phyloP scores from a whole-genome alignment of 352 stramenopile species.

The Phytopythium mirpurense region DNA sequence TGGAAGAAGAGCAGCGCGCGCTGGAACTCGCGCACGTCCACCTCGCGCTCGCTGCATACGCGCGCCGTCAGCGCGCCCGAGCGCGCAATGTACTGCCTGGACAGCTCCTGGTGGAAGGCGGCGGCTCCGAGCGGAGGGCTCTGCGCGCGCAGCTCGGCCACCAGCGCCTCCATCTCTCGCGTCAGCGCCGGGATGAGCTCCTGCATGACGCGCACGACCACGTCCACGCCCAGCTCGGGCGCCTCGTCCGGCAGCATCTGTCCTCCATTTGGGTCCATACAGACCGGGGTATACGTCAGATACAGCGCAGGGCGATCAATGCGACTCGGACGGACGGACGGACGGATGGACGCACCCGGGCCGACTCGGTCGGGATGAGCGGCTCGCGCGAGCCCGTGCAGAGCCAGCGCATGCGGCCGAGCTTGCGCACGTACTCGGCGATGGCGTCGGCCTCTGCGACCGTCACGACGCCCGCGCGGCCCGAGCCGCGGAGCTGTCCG shows the following conservation, averaged over 20 bases:
- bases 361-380: constrained; percentile 47
- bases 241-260: constrained; percentile 55
- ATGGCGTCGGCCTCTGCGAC: constrained; percentile 62
- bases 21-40: constrained; percentile 71
- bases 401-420: constrained; percentile 73
- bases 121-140: constrained; percentile 19
- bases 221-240: constrained; percentile 49
- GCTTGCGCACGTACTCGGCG: constrained; percentile 59
- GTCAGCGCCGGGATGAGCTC: constrained; percentile 68
- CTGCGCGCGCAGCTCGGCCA: constrained; percentile 23
- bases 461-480: constrained; percentile 47
- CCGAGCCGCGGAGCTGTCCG: constrained; percentile 47
- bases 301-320: no score
- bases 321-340: no score
- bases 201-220: constrained; percentile 62
- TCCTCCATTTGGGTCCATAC: no score
- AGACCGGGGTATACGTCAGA: no score
- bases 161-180: constrained; percentile 67
- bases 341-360: constrained; percentile 7
- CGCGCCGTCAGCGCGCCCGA: constrained; percentile 53
- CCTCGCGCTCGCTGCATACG: constrained; percentile 24
- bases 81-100: constrained; percentile 60
- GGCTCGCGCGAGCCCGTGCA: constrained; percentile 74
- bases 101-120: constrained; percentile 50
- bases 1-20: constrained; percentile 75